These are phyloP conservation scores for Ceraceosorus guamensis DNA, from an alignment of 1,284 basidiomycete species.

Conservation along the genomic window DNA sequence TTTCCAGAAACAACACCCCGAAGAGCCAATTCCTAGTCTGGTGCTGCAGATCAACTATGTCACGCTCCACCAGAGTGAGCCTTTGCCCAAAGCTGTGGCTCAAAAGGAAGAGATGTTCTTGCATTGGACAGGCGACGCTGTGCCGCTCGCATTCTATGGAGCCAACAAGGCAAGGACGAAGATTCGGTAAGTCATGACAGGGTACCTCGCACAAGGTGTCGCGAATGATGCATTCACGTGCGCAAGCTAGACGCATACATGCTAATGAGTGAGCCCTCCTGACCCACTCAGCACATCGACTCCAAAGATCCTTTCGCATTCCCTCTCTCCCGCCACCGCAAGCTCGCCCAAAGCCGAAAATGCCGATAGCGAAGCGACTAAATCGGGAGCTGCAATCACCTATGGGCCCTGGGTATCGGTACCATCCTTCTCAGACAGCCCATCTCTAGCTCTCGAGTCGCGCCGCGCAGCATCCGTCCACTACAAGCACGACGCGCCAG, in stretches of 20 bases:
- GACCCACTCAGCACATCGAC: too few species aligned
- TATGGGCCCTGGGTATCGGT: conserved; percentile 68
- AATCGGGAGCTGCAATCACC: conserved; percentile 70
- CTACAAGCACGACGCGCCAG: conserved; percentile 71
- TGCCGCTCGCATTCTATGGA: conserved; percentile 73
- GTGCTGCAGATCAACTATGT: neutral
- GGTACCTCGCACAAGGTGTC: too few species aligned
- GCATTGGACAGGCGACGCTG: conserved; percentile 66
- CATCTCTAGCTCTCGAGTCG: too few species aligned
- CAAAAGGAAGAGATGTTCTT: conserved; percentile 76
- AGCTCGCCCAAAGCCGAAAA: conserved; percentile 51
- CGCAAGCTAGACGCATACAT: too few species aligned
- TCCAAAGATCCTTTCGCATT: conserved; percentile 52
- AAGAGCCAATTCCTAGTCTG: neutral
- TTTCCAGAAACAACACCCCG: neutral
- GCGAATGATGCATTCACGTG: too few species aligned
- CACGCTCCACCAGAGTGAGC: conserved; percentile 44
- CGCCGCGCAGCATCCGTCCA: conserved; percentile 58
- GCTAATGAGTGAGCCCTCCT: too few species aligned
- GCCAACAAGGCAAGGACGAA: conserved; percentile 77
- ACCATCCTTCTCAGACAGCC: too few species aligned
- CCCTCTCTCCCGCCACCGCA: conserved; percentile 60
- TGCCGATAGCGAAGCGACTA: conserved; percentile 54
- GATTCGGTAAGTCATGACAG: conserved; percentile 58
- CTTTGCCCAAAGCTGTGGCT: conserved; percentile 65